Percentiles rank a stretch among this genome's conserved stretches.
Conservation (phyloP, 2,329 filamentous ascomycete genomes). For the Botrytis medusae region DNA sequence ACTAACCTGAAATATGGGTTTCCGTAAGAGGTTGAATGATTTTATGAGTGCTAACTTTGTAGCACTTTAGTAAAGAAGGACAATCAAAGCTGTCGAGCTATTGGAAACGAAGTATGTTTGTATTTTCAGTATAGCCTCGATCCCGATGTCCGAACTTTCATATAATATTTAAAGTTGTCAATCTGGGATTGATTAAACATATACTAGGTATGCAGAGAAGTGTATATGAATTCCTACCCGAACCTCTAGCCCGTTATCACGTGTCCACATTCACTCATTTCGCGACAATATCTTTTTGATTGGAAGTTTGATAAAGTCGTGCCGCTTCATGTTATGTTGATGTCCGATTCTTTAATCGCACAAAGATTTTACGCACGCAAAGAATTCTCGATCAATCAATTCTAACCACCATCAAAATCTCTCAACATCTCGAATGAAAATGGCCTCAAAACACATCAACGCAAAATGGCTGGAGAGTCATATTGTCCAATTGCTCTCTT, state of each 20-base stretch:
- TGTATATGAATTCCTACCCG: not conserved
- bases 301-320: not conserved
- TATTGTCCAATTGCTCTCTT: constrained; percentile 1
- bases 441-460: not conserved
- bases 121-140: not conserved
- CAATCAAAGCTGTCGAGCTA: not conserved
- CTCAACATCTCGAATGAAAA: not conserved
- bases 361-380: not conserved
- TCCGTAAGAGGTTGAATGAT: not conserved
- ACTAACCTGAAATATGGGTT: not conserved
- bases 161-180: not conserved
- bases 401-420: not conserved
- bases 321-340: not conserved
- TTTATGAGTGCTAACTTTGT: not conserved
- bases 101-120: not conserved
- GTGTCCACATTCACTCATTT: not conserved
- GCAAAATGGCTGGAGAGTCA: not conserved
- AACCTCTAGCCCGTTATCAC: not conserved
- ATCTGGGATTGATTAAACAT: not conserved
- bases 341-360: not conserved
- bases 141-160: not conserved
- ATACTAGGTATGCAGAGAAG: not conserved
- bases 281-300: not conserved
- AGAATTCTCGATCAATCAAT: not conserved
- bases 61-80: not conserved